Evolutionary conservation across 257 asterid genomes (phyloP).

Genomic region (Ocimum tenuiflorum): DNA sequence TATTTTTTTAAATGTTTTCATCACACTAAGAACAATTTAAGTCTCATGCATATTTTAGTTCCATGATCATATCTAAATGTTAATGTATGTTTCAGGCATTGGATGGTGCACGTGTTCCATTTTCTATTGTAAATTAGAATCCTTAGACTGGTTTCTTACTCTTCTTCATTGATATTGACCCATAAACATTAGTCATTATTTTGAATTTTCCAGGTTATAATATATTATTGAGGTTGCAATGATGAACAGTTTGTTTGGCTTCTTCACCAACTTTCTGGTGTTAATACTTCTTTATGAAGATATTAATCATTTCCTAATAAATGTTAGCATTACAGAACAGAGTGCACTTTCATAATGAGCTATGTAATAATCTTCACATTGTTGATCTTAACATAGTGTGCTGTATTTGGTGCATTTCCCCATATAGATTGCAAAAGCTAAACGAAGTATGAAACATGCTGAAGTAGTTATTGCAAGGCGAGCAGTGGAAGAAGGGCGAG

Average conservation of each 20-base stretch:
- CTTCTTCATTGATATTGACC: background rate
- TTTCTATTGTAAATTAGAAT: background rate
- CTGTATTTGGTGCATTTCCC: slow-evolving; percentile 7
- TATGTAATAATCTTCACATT: background rate
- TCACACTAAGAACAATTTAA: background rate
- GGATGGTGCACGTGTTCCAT: background rate
- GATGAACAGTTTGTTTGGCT: slow-evolving; percentile 6
- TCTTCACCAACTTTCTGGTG: background rate
- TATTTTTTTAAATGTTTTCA: background rate
- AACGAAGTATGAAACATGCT: slow-evolving; percentile 84
- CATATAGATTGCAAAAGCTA: slow-evolving; percentile 58
- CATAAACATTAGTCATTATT: background rate
- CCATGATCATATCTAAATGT: background rate
- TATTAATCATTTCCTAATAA: background rate
- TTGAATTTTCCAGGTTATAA: background rate
- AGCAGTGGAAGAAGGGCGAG: slow-evolving; percentile 92
- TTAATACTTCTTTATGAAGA: background rate
- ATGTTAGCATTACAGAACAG: background rate
- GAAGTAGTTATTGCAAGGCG: slow-evolving; percentile 97
- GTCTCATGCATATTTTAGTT: background rate
- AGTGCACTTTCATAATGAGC: background rate
- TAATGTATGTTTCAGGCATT: background rate
- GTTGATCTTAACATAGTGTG: background rate
- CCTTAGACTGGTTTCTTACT: background rate
- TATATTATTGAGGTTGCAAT: background rate